Conservation (phyloP, 257 asterid species). For the Solanum appendiculatum region DNA sequence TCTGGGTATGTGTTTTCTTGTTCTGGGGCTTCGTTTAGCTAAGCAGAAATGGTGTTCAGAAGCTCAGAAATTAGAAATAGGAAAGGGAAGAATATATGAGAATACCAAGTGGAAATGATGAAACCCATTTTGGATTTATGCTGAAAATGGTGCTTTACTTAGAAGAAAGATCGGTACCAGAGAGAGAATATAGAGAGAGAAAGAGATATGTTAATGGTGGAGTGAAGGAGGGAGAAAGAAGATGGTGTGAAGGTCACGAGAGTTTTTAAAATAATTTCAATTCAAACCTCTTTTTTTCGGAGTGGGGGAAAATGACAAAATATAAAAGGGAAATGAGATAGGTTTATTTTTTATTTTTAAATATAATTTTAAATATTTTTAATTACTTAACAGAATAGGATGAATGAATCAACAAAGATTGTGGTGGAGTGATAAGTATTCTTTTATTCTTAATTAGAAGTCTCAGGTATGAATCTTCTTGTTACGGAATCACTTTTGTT, state of each 20-base stretch:
- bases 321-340: not conserved
- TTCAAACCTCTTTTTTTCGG: not conserved
- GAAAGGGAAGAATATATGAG: not conserved
- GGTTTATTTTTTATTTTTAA: not conserved
- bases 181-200: slow-evolving; percentile 15
- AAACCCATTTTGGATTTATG: not conserved
- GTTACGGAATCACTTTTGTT: too few species aligned
- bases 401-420: not conserved
- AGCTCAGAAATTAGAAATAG: not conserved
- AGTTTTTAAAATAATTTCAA: slow-evolving; percentile 28
- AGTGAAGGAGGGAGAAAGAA: slow-evolving; percentile 57
- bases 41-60: not conserved
- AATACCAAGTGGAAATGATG: not conserved
- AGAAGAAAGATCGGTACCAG: slow-evolving; percentile 10
- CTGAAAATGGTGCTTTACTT: not conserved
- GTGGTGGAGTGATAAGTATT: too few species aligned
- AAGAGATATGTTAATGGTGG: slow-evolving; percentile 2
- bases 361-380: not conserved
- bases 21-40: not conserved
- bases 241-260: slow-evolving; percentile 55
- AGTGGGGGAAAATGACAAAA: not conserved
- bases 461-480: too few species aligned
- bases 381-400: not conserved
- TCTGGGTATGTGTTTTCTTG: not conserved
- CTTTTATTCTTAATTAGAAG: too few species aligned